Evolutionary conservation across 768 basidiomycete species (phyloP).

Genomic region (Sarcodon sp.): DNA sequence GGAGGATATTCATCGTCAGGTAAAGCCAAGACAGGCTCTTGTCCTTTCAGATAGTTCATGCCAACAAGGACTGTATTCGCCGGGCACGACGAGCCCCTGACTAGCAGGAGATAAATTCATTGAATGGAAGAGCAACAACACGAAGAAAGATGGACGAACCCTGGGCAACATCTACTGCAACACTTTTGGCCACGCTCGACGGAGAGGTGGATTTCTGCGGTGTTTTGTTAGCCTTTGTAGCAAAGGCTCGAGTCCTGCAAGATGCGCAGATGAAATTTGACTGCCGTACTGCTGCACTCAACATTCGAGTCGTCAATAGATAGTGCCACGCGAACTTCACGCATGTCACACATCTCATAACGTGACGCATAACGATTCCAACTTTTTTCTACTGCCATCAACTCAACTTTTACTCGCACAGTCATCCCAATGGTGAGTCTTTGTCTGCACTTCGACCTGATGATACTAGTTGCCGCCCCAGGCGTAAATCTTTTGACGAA

Average conservation of each 20-base stretch:
- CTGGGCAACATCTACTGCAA: neutral
- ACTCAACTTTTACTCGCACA: too few species aligned
- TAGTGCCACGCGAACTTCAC: too few species aligned
- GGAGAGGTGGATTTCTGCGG: neutral
- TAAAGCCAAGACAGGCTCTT: constrained; percentile 60
- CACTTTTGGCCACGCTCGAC: neutral
- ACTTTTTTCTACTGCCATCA: too few species aligned
- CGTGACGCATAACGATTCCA: too few species aligned
- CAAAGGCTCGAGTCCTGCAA: neutral
- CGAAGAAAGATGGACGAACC: neutral
- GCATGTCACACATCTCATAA: too few species aligned
- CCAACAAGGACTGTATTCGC: constrained; percentile 71
- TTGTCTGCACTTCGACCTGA: neutral
- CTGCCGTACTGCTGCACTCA: neutral
- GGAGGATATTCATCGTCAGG: constrained; percentile 78
- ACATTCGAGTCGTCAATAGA: too few species aligned
- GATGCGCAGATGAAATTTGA: neutral
- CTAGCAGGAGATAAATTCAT: neutral
- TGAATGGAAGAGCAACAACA: neutral
- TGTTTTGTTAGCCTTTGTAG: neutral
- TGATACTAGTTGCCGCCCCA: neutral
- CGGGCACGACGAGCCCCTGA: constrained; percentile 45
- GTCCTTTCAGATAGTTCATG: constrained; percentile 72
- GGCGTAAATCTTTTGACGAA: neutral
- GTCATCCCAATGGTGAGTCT: too few species aligned